These are phyloP conservation scores for Colletotrichum truncatum DNA, from an alignment of 2,329 filamentous ascomycete genomes.

Conservation along the genomic window DNA sequence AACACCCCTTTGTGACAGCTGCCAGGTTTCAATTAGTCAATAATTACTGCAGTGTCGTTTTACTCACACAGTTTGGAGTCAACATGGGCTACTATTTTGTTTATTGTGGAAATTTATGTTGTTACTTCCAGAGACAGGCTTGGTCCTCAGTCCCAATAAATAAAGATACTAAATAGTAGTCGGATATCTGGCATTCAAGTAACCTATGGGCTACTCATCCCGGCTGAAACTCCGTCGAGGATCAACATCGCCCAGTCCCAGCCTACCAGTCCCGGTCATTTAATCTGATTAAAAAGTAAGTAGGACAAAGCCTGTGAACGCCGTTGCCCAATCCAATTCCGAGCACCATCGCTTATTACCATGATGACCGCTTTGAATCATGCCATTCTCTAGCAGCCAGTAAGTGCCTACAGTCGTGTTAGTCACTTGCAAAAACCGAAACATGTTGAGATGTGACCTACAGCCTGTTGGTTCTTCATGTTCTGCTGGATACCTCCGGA, in stretches of 20 bases:
- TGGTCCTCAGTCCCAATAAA: not conserved
- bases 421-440: not conserved
- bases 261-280: not conserved
- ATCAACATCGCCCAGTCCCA: not conserved
- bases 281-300: not conserved
- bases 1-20: no score
- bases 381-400: conserved; percentile 7
- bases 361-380: not conserved
- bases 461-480: conserved; percentile 27
- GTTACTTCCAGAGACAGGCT: not conserved
- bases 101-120: not conserved
- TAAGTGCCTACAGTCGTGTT: conserved; percentile 1
- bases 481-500: conserved; percentile 30
- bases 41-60: no score
- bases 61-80: no score
- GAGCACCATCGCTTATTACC: conserved; percentile 2
- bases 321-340: not conserved
- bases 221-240: not conserved
- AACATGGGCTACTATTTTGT: no score
- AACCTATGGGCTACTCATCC: not conserved
- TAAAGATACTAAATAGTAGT: not conserved
- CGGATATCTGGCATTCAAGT: not conserved
- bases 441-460: not conserved
- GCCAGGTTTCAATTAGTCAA: no score
- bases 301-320: not conserved